These are phyloP conservation scores for Ichthyophthirius multifiliis DNA, from an alignment of 169 alveolate genomes.

Conservation along the genomic window DNA sequence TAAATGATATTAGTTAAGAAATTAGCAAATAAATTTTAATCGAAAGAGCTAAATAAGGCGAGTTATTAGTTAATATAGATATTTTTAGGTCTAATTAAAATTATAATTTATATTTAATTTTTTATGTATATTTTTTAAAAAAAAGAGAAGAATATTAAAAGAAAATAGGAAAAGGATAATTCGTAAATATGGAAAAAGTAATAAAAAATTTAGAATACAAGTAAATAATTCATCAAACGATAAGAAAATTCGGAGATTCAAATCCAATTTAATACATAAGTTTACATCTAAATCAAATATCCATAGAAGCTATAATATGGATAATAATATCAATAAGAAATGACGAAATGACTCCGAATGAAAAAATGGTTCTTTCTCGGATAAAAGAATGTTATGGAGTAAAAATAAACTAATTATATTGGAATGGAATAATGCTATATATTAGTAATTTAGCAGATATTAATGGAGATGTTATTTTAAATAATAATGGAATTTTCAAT, in stretches of 20 bases:
- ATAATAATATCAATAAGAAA: conserved; percentile 29
- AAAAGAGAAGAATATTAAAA: conserved; percentile 3
- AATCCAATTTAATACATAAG: conserved; percentile 28
- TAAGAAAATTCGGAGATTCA: conserved; percentile 33
- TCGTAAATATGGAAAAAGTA: neutral
- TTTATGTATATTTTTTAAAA: neutral
- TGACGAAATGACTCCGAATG: conserved; percentile 50
- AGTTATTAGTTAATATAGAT: neutral
- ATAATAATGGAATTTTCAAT: neutral
- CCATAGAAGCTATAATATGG: conserved; percentile 29
- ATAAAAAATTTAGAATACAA: conserved; percentile 13
- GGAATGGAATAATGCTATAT: conserved; percentile 27
- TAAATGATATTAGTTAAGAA: neutral
- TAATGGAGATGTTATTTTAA: neutral
- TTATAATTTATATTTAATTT: neutral
- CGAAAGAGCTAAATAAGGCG: neutral
- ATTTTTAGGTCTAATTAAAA: neutral
- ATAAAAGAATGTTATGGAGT: conserved; percentile 41
- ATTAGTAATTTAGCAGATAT: neutral
- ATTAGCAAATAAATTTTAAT: neutral
- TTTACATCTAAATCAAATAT: conserved; percentile 16
- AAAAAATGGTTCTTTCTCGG: conserved; percentile 35
- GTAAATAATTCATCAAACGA: conserved; percentile 17
- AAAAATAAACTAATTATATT: conserved; percentile 20
- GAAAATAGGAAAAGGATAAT: neutral